These are phyloP conservation scores for Wickerhamomyces rabaulensis DNA, from an alignment of 805 yeast species.

Conservation along the genomic window DNA sequence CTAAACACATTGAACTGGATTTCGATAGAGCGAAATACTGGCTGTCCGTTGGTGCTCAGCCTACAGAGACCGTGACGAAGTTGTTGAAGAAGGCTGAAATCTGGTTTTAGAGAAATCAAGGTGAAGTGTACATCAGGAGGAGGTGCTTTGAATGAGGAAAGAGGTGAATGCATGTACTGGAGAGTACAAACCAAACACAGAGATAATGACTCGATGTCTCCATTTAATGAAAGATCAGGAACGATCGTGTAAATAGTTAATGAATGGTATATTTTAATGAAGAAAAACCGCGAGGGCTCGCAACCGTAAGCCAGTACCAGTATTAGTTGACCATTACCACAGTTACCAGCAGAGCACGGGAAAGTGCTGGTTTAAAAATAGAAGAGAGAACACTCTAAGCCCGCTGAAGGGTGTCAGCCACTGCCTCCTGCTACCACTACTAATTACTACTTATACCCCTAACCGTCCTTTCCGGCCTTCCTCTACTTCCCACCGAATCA, in stretches of 20 bases:
- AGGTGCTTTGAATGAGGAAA: not conserved
- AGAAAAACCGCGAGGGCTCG: not conserved
- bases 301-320: not conserved
- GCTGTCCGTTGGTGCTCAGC: conserved; percentile 97
- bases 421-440: too few species aligned
- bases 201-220: not conserved
- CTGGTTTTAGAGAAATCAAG: conserved; percentile 20
- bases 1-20: conserved; percentile 78
- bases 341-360: too few species aligned
- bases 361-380: too few species aligned
- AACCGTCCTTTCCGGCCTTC: not conserved
- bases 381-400: too few species aligned
- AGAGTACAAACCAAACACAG: not conserved
- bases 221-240: not conserved
- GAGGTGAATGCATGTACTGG: not conserved
- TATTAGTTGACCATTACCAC: too few species aligned
- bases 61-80: conserved; percentile 73
- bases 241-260: not conserved
- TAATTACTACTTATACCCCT: too few species aligned
- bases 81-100: conserved; percentile 76
- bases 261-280: not conserved
- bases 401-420: too few species aligned
- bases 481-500: not conserved
- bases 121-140: not conserved
- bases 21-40: conserved; percentile 90